phyloP scores from a whole-genome alignment of 1,284 basidiomycete genomes.

The Pseudozyma hubeiensis region DNA sequence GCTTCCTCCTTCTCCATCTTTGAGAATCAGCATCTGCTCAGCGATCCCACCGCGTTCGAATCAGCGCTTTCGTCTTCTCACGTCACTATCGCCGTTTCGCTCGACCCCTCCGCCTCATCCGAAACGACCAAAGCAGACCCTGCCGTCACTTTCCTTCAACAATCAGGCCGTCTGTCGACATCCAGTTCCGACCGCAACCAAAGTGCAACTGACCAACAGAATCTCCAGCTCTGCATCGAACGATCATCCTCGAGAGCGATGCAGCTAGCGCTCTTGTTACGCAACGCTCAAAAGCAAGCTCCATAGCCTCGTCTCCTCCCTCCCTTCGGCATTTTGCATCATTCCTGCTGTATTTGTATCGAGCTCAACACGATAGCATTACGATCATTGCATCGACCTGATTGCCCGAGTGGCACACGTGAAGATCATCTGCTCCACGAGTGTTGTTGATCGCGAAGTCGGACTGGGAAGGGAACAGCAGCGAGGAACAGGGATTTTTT shows the following conservation, averaged over 20 bases:
- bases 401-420: no score
- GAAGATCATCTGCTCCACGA: not conserved
- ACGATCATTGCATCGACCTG: not conserved
- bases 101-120: constrained; percentile 9
- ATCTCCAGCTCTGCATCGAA: constrained; percentile 39
- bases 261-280: constrained; percentile 17
- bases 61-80: constrained; percentile 76
- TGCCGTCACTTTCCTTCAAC: constrained; percentile 31
- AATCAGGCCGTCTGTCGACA: constrained; percentile 35
- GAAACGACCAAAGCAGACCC: constrained; percentile 15
- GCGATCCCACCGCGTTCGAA: constrained; percentile 90
- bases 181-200: constrained; percentile 1
- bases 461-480: no score
- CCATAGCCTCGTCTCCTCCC: not conserved
- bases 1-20: constrained; percentile 84
- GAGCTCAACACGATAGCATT: constrained; percentile 10
- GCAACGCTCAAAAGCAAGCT: constrained; percentile 16
- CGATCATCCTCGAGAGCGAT: constrained; percentile 22
- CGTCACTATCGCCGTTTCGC: constrained; percentile 43
- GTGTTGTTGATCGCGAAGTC: no score
- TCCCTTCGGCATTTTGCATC: not conserved
- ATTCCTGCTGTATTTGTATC: constrained; percentile 30
- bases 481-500: not conserved
- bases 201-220: constrained; percentile 24
- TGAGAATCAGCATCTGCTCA: constrained; percentile 77